Base-by-base conservation (phyloP, 2,329 filamentous ascomycete genomes). In the Fusarium equiseti region DNA sequence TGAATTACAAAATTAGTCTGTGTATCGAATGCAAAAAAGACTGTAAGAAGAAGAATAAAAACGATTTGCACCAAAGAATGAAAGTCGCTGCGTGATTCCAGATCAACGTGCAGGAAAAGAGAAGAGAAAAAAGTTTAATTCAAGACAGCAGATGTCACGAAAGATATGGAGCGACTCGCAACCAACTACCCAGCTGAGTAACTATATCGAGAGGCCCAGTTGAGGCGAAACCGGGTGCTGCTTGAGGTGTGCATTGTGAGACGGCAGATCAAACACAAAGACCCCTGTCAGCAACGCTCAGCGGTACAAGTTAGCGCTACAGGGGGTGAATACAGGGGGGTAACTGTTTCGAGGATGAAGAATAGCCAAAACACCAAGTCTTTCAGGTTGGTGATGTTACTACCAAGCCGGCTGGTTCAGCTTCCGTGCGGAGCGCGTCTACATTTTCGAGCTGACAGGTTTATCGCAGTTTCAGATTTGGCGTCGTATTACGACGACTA, bases 201-300 rank as follows among this genome's bases (percentile, higher is more conserved):
- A 22, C 22, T 50, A 48, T 52, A 40, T 26, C 31, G 26, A 31
- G 9, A 8, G 16, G 32, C 32, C 32, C 16, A 38, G 32, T 29
- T 62, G 52, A 66, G 59, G 58, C 72, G 72, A 74, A 75, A 74
- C 72, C 72, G 72, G 72, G 52, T 68, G 29, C n/a, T 60, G 63
- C 57, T 59, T 53, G 63, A 66, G 58, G 59, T 61, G 58, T 18
- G 62, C 62, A 63, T 42, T 75, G 60, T 75, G 72, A 74, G 72
- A 74, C 72, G 65, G 58, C n/a, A 59, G 63, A 75, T 75, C 62
- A 71, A 57, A 74, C 63, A 70, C 32, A 31, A 26, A 20, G 27
- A 54, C 48, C 55, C 61, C 52, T 63, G 63, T 40, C 20, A 22
- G n/a, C 44, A 49, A 44, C 20, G 29, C 49, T 57, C 27, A 59